Base-by-base conservation (phyloP, 1,284 basidiomycete genomes). In the Moesziomyces parantarcticus region DNA sequence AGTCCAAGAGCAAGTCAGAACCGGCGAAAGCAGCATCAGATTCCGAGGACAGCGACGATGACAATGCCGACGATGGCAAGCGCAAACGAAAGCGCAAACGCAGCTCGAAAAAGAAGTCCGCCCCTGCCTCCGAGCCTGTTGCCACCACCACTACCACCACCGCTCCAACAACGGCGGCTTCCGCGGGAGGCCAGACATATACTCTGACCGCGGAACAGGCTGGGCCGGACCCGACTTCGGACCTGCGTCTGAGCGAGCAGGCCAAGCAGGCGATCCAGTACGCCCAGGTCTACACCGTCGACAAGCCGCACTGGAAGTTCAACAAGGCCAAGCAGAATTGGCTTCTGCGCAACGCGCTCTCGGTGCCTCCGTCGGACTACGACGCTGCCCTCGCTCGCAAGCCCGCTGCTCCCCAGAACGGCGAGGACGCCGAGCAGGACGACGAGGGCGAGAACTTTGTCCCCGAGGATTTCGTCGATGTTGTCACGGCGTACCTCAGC, bases 251-350 rank as follows among this genome's bases (percentile, higher is more conserved):
- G 34, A 69, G 66, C 50, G 71, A 74, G 34, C 61, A 65, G n/a
- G 66, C 71, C 39, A 74, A 74, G 50, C 66, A 74, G 43, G 69
- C 69, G 4, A 66, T 76, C 22, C 55, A 57, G 13, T 76, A 76
- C 46, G 74, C 74, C 5, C 65, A 69, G 43, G 14, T 56, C 21
- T 76, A 67, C 48, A 56, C 48, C 36, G 53, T 53, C 41, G 65
- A 72, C 45, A 58, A 58, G 42, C 39, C 62, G n/a, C 50, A 56
- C 21, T 76, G 74, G 74, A 76, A 76, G 44, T 76, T 76, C 60
- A 66, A 72, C 61, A 76, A 76, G 46, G 65, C 70, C 25, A 68
- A 69, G 41, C 74, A 76, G 29, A 76, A 73, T 39, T 76, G 74
- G 74, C 74, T 76, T 3, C 21, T 76, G 20, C 55, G 74, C 11